A percentile compares a stretch with the other conserved stretches of the same genome.
Conservation (phyloP, 768 basidiomycete species). For the Phallus indusiatus region DNA sequence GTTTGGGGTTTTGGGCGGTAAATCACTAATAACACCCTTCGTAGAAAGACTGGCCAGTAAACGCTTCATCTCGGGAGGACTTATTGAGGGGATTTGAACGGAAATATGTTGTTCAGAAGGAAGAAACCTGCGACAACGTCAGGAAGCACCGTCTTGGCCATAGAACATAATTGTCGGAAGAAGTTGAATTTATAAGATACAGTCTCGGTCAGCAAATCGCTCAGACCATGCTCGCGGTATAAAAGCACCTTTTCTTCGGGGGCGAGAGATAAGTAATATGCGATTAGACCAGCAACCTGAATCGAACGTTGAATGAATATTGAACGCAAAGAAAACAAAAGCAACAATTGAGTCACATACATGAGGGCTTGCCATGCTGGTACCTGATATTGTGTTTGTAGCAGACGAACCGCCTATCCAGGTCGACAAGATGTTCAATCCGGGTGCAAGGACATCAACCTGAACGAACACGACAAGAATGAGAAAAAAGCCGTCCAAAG, state of each 20-base stretch:
- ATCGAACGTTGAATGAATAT: background rate
- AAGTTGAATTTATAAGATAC: background rate
- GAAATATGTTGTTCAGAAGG: background rate
- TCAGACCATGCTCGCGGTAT: background rate
- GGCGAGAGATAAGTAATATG: constrained; percentile 60
- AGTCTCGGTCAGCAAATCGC: background rate
- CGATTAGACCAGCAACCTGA: constrained; percentile 68
- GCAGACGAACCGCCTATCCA: constrained; percentile 57
- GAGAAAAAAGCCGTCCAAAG: background rate
- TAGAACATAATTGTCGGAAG: background rate
- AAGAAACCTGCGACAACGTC: background rate
- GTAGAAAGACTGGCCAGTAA: constrained; percentile 58
- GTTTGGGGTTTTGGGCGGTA: constrained; percentile 51
- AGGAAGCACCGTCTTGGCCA: background rate
- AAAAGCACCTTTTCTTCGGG: background rate
- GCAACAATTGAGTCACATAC: constrained; percentile 18
- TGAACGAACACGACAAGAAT: background rate
- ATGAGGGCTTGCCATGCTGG: constrained; percentile 94
- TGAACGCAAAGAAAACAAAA: background rate
- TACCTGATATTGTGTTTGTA: constrained; percentile 76
- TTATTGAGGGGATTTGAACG: constrained; percentile 26
- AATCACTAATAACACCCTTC: constrained; percentile 39
- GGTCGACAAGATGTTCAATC: constrained; percentile 84
- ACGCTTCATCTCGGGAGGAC: constrained; percentile 67
- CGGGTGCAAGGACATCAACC: constrained; percentile 85